Evolutionary conservation across 2,329 filamentous ascomycete species (phyloP), one percentile per base, ranked within the genome.

Genomic region (Pseudogymnoascus verrucosus): DNA sequence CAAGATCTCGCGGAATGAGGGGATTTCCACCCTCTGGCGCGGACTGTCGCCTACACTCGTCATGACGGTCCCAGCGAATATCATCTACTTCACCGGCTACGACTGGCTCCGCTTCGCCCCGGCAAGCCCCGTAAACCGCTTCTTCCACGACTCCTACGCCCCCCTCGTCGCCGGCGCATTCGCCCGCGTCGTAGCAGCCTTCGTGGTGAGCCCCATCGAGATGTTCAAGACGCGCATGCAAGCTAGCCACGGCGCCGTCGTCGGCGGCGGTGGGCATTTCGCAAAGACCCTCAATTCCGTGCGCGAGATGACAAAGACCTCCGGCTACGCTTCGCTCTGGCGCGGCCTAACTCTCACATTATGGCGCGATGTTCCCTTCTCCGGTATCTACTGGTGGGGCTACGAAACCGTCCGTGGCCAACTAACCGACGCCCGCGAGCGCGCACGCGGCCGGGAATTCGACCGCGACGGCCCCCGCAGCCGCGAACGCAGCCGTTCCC

Each of bases 1-100:
- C 67, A 99, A 99, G 79, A 99, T 99, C 71, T 92, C 95, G 14
- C 87, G 91, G 59, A 92, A 98, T 73, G 95, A 99, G 78, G 95
- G 95, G 1, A 72, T 92, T 11, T 83, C 84, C 26, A 95, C 93
- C 1, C 78, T 99, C 37, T 99, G 95, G 93, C 85, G 95, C 66
- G 95, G 95, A 0, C 79, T 99, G 4, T 96, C 90, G n/a, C 93
- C 95, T 0, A 99, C 95, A 0, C 79, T 99, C 21, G 83, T 92
- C 67, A 99, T 99, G 95, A 88, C 92, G 0, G 84, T 99, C 5
- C 95, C 95, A 0, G 91, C 88, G 26, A 99, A 99, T 74, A 95
- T 99, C 69, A 98, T 99, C 68, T 99, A 99, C 77, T 97, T 98
- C 72, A 96, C 95, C 11, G 95, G 95, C 40, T 99, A 99, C 76